phyloP scores from a whole-genome alignment of 2,329 filamentous ascomycete species.

The Sporothrix schenckii region DNA sequence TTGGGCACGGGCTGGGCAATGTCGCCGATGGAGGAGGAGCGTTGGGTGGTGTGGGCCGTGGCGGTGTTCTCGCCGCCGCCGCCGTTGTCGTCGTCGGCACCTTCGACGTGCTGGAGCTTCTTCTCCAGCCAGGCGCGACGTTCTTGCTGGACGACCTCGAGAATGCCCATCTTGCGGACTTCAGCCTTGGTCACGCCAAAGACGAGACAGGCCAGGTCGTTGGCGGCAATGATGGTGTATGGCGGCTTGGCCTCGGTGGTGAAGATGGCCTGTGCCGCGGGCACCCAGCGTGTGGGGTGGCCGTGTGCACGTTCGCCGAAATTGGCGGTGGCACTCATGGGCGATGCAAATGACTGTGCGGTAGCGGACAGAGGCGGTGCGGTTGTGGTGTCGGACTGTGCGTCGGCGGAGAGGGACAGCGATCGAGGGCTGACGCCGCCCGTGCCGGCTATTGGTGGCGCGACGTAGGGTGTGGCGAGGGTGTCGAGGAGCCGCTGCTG shows the following conservation, averaged over 20 bases:
- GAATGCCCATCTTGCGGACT: constrained; percentile 88
- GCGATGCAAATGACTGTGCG: constrained; percentile 46
- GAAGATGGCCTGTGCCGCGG: constrained; percentile 93
- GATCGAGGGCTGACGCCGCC: constrained; percentile 22
- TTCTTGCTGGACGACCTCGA: constrained; percentile 92
- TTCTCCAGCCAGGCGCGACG: constrained; percentile 85
- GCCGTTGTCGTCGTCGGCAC: constrained; percentile 50
- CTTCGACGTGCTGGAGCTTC: constrained; percentile 70
- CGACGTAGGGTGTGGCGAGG: constrained; percentile 77
- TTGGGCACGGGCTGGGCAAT: constrained; percentile 44
- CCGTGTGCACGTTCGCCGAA: constrained; percentile 70
- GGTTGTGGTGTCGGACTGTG: constrained; percentile 21
- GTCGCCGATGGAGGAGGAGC: constrained; percentile 46
- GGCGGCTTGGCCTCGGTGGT: constrained; percentile 88
- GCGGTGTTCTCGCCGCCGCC: constrained; percentile 41
- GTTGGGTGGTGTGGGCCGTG: constrained; percentile 42
- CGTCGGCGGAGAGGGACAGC: constrained; percentile 22
- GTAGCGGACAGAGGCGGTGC: constrained; percentile 17
- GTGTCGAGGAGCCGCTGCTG: constrained; percentile 85
- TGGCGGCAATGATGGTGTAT: constrained; percentile 95
- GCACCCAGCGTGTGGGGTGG: constrained; percentile 86
- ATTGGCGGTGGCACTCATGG: constrained; percentile 50
- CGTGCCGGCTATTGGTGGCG: not conserved
- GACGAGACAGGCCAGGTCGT: constrained; percentile 94
- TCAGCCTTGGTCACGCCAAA: constrained; percentile 98